These are phyloP conservation scores for Aspergillus luchuensis DNA, from an alignment of 2,329 filamentous ascomycete genomes.

Conservation along the genomic window DNA sequence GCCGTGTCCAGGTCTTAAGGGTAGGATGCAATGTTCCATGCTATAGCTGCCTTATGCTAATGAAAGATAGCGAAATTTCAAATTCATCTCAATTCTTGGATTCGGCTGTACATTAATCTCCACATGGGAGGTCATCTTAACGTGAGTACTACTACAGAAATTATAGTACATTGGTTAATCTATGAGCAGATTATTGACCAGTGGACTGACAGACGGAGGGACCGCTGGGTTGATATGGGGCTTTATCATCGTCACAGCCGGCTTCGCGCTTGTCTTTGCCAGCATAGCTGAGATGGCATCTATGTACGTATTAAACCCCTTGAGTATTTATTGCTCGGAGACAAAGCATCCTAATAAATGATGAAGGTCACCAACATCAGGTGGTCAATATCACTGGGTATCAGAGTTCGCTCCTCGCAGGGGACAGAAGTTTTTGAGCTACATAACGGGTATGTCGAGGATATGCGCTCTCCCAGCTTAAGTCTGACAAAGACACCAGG, in stretches of 20 bases:
- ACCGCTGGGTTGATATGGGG: conserved; percentile 44
- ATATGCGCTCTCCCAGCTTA: background rate
- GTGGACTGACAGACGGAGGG: conserved; percentile 41
- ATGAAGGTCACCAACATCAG: conserved; percentile 44
- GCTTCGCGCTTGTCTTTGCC: conserved; percentile 39
- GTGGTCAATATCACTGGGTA: conserved; percentile 47
- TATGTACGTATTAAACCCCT: conserved; percentile 35
- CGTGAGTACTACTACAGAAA: conserved; percentile 28
- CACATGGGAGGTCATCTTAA: conserved; percentile 48
- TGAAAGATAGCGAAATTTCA: conserved; percentile 45
- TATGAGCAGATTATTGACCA: conserved; percentile 29
- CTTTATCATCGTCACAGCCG: conserved; percentile 35
- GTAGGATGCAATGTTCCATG: conserved; percentile 23
- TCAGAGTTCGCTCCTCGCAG: conserved; percentile 48
- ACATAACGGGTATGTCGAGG: conserved; percentile 42
- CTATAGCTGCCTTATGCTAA: conserved; percentile 6
- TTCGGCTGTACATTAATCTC: conserved; percentile 48
- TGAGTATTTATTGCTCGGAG: background rate
- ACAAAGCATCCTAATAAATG: background rate
- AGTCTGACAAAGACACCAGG: conserved; percentile 25
- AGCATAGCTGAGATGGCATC: conserved; percentile 48
- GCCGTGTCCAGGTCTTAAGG: conserved; percentile 43
- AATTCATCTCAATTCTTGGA: conserved; percentile 48
- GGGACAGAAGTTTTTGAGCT: conserved; percentile 49
- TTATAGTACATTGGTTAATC: conserved; percentile 11